Evolutionary conservation across 2,329 filamentous ascomycete genomes (phyloP), one percentile per base, ranked within the genome.

Genomic region (Akanthomyces lecanii): DNA sequence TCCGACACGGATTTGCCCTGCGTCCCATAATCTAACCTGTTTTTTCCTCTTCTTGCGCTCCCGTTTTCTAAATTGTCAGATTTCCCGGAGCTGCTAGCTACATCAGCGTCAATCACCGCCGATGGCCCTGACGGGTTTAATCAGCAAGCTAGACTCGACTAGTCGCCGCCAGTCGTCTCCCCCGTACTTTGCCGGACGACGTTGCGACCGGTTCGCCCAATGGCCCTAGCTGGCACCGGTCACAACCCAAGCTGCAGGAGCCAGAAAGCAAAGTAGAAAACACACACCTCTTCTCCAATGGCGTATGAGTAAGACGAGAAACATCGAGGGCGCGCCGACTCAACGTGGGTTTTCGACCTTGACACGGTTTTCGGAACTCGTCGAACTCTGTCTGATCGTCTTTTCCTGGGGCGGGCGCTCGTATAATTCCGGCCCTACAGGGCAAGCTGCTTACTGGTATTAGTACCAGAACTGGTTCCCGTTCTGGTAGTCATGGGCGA

Each of bases 231-330:
- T 57, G 25, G 14, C 12, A 14, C 33, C 28, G 8, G 40, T 36
- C 44, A 23, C 33, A 36, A 36, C 28, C 25, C 14, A 36, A n/a
- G 18, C 36, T 44, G 18, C 25, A 5, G 18, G 7, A 30, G 28
- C 18, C n/a, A 36, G 18, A 53, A 7, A 44, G n/a, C 5, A 47
- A 36, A 11, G 8, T 36, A 11, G 33, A 36, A 36, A 36, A 7
- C 33, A 14, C 45, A 28, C 7, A 16, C 40, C 18, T 21, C 18
- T 33, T n/a, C 14, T 28, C 12, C 14, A 14, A 21, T 47, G 21
- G n/a, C 50, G 59, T 48, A 48, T 38, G 50, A 61, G 50, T 54
- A 54, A 54, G 50, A 61, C 59, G 50, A 54, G 2, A 44, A 38
- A 25, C 10, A n/a, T 25, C 6, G 5, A 45, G 23, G 12, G 8